phyloP scores from a whole-genome alignment of 2,329 filamentous ascomycete genomes.

The Dactylellina drechsleri region DNA sequence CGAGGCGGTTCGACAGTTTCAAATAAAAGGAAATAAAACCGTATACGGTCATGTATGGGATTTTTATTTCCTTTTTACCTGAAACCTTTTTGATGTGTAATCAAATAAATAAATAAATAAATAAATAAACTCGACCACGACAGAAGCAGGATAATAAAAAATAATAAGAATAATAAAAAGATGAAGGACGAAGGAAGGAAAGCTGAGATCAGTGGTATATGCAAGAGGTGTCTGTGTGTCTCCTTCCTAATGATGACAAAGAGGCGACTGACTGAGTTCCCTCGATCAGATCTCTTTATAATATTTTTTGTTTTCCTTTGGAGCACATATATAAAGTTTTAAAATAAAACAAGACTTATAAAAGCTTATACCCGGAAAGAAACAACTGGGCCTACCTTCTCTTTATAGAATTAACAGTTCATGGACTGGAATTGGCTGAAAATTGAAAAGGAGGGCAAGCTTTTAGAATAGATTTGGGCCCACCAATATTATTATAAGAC shows the following conservation, averaged over 20 bases:
- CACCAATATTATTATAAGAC: conserved; percentile 52
- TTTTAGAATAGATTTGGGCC: conserved; percentile 53
- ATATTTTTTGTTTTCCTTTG: not conserved
- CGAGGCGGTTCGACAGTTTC: too few species aligned
- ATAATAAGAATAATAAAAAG: too few species aligned
- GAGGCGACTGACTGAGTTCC: not conserved
- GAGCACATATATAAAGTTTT: conserved; percentile 20
- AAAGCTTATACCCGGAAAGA: conserved; percentile 43
- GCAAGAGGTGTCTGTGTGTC: conserved; percentile 10
- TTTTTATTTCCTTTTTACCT: too few species aligned
- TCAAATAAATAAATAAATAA: too few species aligned
- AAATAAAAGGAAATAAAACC: too few species aligned
- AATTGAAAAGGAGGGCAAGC: conserved; percentile 48
- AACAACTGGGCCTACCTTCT: conserved; percentile 51
- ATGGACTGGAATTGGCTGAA: conserved; percentile 33
- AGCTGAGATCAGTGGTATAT: not conserved
- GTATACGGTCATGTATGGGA: too few species aligned
- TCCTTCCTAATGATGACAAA: conserved; percentile 20
- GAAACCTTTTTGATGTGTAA: too few species aligned
- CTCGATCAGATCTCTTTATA: conserved; percentile 23
- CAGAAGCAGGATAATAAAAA: too few species aligned
- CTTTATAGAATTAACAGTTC: conserved; percentile 51
- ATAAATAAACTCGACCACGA: too few species aligned
- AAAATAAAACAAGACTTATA: conserved; percentile 52
- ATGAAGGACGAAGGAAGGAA: not conserved